Evolutionary conservation across 2,329 filamentous ascomycete genomes (phyloP).

Genomic region (Talaromyces sp.): DNA sequence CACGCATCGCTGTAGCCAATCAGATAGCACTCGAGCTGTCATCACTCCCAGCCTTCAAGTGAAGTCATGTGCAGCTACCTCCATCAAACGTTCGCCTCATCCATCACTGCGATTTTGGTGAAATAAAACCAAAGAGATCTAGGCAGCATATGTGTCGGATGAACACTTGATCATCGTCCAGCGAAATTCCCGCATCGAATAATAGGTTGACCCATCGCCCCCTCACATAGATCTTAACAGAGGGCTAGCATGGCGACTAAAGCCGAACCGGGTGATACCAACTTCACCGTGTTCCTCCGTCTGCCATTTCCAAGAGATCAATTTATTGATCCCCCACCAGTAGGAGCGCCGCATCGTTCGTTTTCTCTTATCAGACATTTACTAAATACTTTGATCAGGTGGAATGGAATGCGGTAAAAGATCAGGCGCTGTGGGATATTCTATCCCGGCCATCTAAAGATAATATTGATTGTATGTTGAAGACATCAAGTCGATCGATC

Average conservation of each 20-base stretch:
- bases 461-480: slow-evolving; percentile 77
- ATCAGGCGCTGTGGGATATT: slow-evolving; percentile 86
- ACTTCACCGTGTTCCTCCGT: slow-evolving; percentile 76
- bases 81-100: too few relatives aligned
- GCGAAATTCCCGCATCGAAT: too few relatives aligned
- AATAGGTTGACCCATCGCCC: too few relatives aligned
- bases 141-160: too few relatives aligned
- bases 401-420: slow-evolving; percentile 84
- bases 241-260: slow-evolving; percentile 13
- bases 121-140: too few relatives aligned
- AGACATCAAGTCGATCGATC: slow-evolving; percentile 26
- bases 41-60: too few relatives aligned
- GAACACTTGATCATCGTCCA: too few relatives aligned
- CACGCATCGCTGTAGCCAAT: too few relatives aligned
- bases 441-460: slow-evolving; percentile 77
- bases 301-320: slow-evolving; percentile 85
- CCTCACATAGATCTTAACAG: too few relatives aligned
- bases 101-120: too few relatives aligned
- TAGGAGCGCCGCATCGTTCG: slow-evolving; percentile 48
- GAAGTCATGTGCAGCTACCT: too few relatives aligned
- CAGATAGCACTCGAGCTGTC: too few relatives aligned
- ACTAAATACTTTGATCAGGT: slow-evolving; percentile 57
- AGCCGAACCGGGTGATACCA: slow-evolving; percentile 12
- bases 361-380: slow-evolving; percentile 16
- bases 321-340: slow-evolving; percentile 87